phyloP scores from a whole-genome alignment of 345 rosid genomes.

The Geranium brycei region DNA sequence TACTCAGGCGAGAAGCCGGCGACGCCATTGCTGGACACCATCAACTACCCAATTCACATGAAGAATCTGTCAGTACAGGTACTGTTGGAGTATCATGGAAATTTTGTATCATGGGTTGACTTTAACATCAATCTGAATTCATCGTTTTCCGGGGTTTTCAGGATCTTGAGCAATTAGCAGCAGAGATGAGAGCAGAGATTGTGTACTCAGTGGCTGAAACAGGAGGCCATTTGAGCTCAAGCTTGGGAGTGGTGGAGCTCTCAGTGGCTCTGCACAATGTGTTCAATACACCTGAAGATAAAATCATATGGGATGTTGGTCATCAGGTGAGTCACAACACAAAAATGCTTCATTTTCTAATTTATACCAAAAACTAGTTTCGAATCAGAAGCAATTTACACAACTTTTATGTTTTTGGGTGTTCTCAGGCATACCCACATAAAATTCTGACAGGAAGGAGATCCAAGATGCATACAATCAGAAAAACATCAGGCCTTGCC shows the following conservation, averaged over 20 bases:
- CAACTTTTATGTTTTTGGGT: neutral
- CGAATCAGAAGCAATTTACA: neutral
- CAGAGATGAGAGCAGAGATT: slow-evolving; percentile 52
- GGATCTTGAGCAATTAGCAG: slow-evolving; percentile 60
- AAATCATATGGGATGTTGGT: slow-evolving; percentile 70
- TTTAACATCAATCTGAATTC: neutral
- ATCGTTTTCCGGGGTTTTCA: slow-evolving; percentile 6
- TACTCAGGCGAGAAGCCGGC: slow-evolving; percentile 40
- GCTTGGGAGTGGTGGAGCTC: slow-evolving; percentile 58
- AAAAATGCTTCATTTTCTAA: neutral
- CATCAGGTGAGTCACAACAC: slow-evolving; percentile 39
- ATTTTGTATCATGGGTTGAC: neutral
- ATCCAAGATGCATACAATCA: slow-evolving; percentile 51
- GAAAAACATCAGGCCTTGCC: slow-evolving; percentile 59
- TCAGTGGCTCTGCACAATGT: slow-evolving; percentile 53
- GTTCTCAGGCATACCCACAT: slow-evolving; percentile 50
- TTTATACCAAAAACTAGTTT: neutral
- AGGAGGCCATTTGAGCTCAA: slow-evolving; percentile 62
- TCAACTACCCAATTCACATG: slow-evolving; percentile 65
- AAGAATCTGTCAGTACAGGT: slow-evolving; percentile 55
- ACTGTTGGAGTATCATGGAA: neutral
- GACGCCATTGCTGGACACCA: slow-evolving; percentile 60
- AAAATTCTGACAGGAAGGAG: slow-evolving; percentile 73
- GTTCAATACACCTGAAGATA: slow-evolving; percentile 54
- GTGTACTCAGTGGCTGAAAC: slow-evolving; percentile 39